Percentiles rank a stretch among this genome's conserved stretches.
Evolutionary conservation across 2,329 filamentous ascomycete species (phyloP).

Genomic region (Fusarium duplospermum): DNA sequence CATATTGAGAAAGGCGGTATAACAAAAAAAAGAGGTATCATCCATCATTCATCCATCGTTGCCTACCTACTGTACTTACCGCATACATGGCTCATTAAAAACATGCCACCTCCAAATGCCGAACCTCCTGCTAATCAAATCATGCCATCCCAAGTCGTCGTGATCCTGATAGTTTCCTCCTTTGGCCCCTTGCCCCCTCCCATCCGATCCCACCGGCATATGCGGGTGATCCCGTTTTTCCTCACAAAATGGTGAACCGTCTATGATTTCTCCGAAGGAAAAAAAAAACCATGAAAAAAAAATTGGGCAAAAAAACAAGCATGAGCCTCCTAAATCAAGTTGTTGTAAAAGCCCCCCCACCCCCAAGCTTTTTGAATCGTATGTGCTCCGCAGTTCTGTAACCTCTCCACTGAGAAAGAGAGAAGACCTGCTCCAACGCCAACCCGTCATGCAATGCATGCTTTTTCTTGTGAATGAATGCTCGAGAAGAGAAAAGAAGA

Average conservation of each 20-base stretch:
- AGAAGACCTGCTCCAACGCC: conserved; percentile 33
- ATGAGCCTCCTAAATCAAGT: background rate
- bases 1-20: conserved; percentile 20
- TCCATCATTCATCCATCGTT: conserved; percentile 32
- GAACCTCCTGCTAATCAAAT: background rate
- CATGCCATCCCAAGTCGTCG: conserved; percentile 10
- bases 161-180: conserved; percentile 7
- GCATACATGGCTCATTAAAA: conserved; percentile 18
- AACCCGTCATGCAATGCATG: conserved; percentile 26
- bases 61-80: conserved; percentile 3
- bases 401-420: conserved; percentile 3
- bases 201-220: background rate
- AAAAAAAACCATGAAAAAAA: conserved; percentile 1
- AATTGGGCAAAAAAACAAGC: background rate
- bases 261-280: conserved; percentile 25
- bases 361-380: background rate
- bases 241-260: conserved; percentile 26
- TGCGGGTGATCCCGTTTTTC: conserved; percentile 10
- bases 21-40: conserved; percentile 34
- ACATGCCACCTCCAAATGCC: background rate
- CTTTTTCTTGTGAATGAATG: conserved; percentile 34
- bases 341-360: background rate
- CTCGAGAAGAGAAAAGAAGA: conserved; percentile 6
- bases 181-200: background rate
- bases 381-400: conserved; percentile 4